Evolutionary conservation across 345 rosid genomes (phyloP), one percentile per base, ranked within the genome.

Genomic region (Atalantia buxifolia): DNA sequence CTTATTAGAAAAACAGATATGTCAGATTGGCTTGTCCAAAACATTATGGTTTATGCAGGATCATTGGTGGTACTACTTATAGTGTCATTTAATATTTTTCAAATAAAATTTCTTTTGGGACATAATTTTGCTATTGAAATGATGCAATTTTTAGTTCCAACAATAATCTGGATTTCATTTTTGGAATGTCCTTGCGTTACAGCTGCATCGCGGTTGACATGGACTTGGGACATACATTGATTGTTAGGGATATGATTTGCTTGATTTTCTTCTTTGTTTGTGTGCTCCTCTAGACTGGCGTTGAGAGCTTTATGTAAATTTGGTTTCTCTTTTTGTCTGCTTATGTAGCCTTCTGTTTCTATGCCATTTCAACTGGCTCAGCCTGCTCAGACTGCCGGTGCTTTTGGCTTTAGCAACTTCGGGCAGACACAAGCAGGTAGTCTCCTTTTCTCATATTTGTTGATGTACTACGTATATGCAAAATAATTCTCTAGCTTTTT

Each of bases 341-440:
- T 77, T 81, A 36, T 81, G 77, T 76, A 91, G 97, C 85, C 87
- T 61, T 71, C 85, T 68, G 83, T 78, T 65, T 66, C 87, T 59
- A 57, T 86, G 60, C 79, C 88, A 25, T 85, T 82, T 77, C 98
- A 87, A 83, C 71, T 76, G 70, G 71, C 88, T 78, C 90, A 87
- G 71, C 88, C 91, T 64, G 76, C 92, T 78, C 96, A 90, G 83
- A 24, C 85, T 62, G 8, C 81, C 28, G 64, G 86, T 84, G 76
- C 83, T 81, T 88, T 89, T 84, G 62, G 76, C 72, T 86, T 91
- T 81, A 72, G 78, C 85, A 91, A 89, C 84, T 83, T 77, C 21
- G 87, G 91, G 78, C 94, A 83, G 85, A 66, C 87, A 5, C 94
- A 85, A 82, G 22, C 85, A 85, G 96, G 94, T 93, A 79, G 56